These are phyloP conservation scores for Eutrema japonicum DNA, from an alignment of 345 rosid genomes.

Conservation along the genomic window DNA sequence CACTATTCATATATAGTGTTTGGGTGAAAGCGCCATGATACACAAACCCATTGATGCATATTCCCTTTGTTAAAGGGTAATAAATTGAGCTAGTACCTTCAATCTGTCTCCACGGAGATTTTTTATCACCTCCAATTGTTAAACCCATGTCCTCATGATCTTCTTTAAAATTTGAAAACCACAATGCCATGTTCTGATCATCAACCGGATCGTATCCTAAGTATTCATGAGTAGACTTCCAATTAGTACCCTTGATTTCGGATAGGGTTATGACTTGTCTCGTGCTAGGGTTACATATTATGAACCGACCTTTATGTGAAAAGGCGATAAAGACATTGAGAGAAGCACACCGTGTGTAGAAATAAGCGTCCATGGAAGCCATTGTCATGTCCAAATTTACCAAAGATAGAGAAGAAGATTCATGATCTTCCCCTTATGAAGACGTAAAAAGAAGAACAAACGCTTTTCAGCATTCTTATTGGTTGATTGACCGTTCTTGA, in stretches of 20 bases:
- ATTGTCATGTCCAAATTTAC: too few species aligned
- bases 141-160: constrained; percentile 15
- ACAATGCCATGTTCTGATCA: constrained; percentile 19
- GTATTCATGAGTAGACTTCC: background rate
- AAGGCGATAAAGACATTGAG: too few species aligned
- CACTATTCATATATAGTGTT: too few species aligned
- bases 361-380: too few species aligned
- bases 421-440: too few species aligned
- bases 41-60: background rate
- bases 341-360: too few species aligned
- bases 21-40: background rate
- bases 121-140: constrained; percentile 8
- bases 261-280: constrained; percentile 6
- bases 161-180: background rate
- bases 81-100: background rate
- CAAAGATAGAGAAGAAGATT: too few species aligned
- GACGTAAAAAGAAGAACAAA: too few species aligned
- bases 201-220: constrained; percentile 21
- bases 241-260: background rate
- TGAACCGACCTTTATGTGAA: too few species aligned
- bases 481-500: too few species aligned
- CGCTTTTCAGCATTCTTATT: too few species aligned
- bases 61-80: background rate
- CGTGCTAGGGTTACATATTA: too few species aligned
- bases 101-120: constrained; percentile 15